Conservation (phyloP, 2,329 filamentous ascomycete species). For the Penicillium vulpinum region DNA sequence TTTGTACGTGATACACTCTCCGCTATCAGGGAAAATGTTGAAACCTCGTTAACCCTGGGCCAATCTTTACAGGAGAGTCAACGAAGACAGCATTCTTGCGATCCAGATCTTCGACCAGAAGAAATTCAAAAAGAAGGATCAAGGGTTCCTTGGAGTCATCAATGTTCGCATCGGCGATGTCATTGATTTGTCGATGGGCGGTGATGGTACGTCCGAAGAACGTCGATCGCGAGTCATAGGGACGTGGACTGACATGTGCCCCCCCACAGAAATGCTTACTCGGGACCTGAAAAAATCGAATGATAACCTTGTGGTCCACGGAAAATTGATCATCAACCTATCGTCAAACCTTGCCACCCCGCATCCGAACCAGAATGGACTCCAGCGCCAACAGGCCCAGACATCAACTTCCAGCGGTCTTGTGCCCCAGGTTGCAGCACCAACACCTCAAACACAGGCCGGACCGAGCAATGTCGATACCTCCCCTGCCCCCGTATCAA, state of each 20-base stretch:
- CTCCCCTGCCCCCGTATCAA: constrained; percentile 33
- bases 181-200: constrained; percentile 83
- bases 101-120: constrained; percentile 99
- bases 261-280: constrained; percentile 81
- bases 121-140: constrained; percentile 99
- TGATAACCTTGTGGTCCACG: constrained; percentile 95
- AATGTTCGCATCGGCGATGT: constrained; percentile 95
- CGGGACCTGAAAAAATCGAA: constrained; percentile 96
- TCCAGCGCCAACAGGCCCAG: constrained; percentile 37
- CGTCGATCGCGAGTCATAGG: constrained; percentile 3
- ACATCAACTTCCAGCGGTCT: constrained; percentile 42
- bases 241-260: constrained; percentile 25
- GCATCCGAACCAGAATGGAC: constrained; percentile 54
- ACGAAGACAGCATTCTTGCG: constrained; percentile 92
- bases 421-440: constrained; percentile 35
- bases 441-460: constrained; percentile 28
- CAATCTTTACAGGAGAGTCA: constrained; percentile 68
- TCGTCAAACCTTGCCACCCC: constrained; percentile 83
- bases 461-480: constrained; percentile 32
- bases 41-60: constrained; percentile 15
- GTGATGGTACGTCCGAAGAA: constrained; percentile 69
- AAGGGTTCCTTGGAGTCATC: constrained; percentile 96
- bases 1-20: constrained; percentile 64
- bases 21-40: neutral
- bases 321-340: constrained; percentile 93